These are phyloP conservation scores for Umbelopsis sp. DNA, from an alignment of 192 early-diverging fungal genomes.

Conservation along the genomic window DNA sequence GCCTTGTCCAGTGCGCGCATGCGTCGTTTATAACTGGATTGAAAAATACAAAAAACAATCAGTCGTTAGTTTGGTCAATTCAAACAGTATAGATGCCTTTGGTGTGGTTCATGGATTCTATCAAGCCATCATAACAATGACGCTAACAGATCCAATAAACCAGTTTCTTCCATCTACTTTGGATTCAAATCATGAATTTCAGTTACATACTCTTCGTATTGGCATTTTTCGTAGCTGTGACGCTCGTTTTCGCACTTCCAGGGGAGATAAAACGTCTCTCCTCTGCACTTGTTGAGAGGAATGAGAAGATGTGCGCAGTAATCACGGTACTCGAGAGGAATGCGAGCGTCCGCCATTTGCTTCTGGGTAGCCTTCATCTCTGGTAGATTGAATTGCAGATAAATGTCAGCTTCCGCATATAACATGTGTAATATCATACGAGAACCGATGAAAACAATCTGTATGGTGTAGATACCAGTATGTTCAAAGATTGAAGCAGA, in stretches of 20 bases:
- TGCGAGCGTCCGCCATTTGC: constrained; percentile 80
- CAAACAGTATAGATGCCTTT: background rate
- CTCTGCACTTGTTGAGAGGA: constrained; percentile 90
- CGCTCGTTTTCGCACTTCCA: constrained; percentile 93
- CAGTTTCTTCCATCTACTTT: background rate
- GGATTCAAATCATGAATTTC: background rate
- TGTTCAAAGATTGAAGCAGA: background rate
- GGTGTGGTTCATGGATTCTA: too few relatives aligned
- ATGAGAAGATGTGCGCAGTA: constrained; percentile 92
- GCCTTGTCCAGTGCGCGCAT: constrained; percentile 34
- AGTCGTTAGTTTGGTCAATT: background rate
- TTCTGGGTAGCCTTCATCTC: constrained; percentile 88
- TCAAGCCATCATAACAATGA: too few relatives aligned
- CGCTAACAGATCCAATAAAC: too few relatives aligned
- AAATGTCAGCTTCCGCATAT: background rate
- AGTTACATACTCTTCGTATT: constrained; percentile 84
- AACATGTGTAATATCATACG: too few relatives aligned
- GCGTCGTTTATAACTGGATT: constrained; percentile 39
- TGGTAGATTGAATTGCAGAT: constrained; percentile 17
- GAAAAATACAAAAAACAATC: background rate
- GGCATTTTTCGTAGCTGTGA: constrained; percentile 91
- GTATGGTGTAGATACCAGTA: background rate
- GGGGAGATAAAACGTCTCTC: constrained; percentile 81
- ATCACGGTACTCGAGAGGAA: constrained; percentile 90
- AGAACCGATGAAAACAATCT: background rate